A percentile compares a stretch with the other conserved stretches of the same genome.
phyloP scores from a whole-genome alignment of 2,329 filamentous ascomycete species.

The Talaromyces sp. region DNA sequence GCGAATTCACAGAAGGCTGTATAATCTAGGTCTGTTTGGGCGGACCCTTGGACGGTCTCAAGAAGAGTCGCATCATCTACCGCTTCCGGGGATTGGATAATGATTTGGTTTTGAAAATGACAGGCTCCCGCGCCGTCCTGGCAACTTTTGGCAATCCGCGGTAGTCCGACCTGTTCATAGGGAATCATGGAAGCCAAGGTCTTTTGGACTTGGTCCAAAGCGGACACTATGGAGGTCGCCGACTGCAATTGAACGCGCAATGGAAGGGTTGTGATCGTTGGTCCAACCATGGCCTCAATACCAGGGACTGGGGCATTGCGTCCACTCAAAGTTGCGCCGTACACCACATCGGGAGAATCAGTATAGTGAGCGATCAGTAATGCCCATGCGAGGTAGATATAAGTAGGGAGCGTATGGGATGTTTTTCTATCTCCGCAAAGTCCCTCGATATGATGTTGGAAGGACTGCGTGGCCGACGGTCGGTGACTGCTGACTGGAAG shows the following conservation, averaged over 20 bases:
- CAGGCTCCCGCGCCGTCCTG: conserved; percentile 7
- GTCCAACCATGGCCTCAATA: conserved; percentile 43
- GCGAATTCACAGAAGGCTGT: no score
- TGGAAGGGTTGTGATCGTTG: conserved; percentile 45
- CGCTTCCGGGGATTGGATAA: background rate
- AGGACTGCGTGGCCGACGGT: background rate
- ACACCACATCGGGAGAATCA: conserved; percentile 41
- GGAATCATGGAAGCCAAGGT: conserved; percentile 1
- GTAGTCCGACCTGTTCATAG: conserved; percentile 5
- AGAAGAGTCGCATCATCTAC: no score
- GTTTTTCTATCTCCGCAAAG: no score
- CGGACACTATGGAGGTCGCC: background rate
- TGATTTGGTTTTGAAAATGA: conserved; percentile 5
- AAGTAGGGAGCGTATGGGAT: background rate
- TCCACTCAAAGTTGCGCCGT: conserved; percentile 45
- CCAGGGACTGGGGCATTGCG: conserved; percentile 40
- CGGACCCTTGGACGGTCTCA: no score
- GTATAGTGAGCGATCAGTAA: conserved; percentile 39
- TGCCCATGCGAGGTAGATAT: conserved; percentile 35
- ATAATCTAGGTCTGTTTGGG: no score
- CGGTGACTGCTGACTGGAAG: background rate
- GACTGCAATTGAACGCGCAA: conserved; percentile 31
- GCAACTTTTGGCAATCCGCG: conserved; percentile 1
- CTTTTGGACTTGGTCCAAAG: background rate
- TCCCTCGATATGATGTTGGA: no score